Base-by-base conservation (phyloP, 495 filamentous ascomycete species). In the Penicillium bialowiezense region DNA sequence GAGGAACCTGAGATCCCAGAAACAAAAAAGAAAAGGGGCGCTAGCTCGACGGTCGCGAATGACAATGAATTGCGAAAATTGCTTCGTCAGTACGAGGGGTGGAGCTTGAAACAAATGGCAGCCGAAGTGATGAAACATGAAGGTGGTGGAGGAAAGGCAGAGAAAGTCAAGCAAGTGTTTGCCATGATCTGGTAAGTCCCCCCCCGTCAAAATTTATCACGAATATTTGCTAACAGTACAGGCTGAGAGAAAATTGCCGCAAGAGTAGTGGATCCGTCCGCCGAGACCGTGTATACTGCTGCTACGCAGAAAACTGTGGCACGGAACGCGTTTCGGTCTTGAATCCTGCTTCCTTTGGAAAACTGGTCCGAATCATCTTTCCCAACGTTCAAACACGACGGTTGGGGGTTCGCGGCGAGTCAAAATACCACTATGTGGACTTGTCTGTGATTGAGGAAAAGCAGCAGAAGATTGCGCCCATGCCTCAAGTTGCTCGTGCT, bases 361-460 rank as follows among this genome's bases (percentile, higher is more conserved):
- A 98, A 64, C 81, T 97, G 20, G 93, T 98, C 20, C 82, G 95
- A 9, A 91, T 97, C 23, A 88, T 97, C 32, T 98, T 97, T 53
- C 92, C 91, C 1, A 91, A 90, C 36, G 83, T 98, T 14, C 91
- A 95, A 62, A 97, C 93, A 9, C 81, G 93, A 32, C 79, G 93
- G 41, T 76, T 98, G 10, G 93, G 93, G 36, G 90, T 97, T 33
- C 84, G 93, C 17, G 95, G 95, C 34, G 91, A 97, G 69, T 97
- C 95, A 5, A 98, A 98, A 65, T 98, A 98, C 65, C 95, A 98
- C 61, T 98, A 98, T 61, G 89, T 93, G 36, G 89, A 92, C 62
- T 83, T 96, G 62, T 82, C 81, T 2, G 75, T 96, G 26, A 77
- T 76, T 17, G 73, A 76, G 45, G 73, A 76, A 55, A 76, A 76